phyloP scores from a whole-genome alignment of 2,329 filamentous ascomycete genomes.

The Sporothrix curviconia region DNA sequence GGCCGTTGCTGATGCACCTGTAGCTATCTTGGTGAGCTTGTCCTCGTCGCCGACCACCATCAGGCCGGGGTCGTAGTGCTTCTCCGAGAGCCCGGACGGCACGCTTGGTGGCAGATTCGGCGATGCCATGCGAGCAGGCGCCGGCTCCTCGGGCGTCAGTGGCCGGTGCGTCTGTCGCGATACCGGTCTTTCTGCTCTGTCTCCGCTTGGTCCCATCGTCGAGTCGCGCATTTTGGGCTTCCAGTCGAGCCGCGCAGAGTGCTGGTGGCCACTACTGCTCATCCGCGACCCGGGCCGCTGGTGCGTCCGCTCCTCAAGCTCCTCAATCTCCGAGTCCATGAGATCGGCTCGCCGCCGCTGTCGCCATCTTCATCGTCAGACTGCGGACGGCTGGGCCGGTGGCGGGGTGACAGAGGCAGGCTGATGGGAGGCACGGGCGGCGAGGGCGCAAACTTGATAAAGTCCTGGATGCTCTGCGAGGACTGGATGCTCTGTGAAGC shows the following conservation, averaged over 20 bases:
- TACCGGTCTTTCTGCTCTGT: not conserved
- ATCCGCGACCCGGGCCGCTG: constrained; percentile 2
- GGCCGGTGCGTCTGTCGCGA: not conserved
- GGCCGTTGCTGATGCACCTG: no score
- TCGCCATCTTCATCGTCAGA: not conserved
- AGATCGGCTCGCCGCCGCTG: not conserved
- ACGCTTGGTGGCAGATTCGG: constrained; percentile 1
- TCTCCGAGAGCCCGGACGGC: constrained; percentile 6
- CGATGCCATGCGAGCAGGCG: not conserved
- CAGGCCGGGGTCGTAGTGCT: constrained; percentile 12
- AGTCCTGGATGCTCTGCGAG: constrained; percentile 18
- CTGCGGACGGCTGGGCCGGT: not conserved
- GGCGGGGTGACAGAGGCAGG: constrained; percentile 12
- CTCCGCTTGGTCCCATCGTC: not conserved
- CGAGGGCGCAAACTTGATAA: constrained; percentile 18
- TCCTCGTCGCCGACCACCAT: constrained; percentile 15
- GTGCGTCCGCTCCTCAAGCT: constrained; percentile 1
- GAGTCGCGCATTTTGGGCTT: not conserved
- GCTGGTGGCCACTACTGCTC: not conserved
- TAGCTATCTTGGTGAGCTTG: not conserved
- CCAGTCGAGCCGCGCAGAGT: not conserved
- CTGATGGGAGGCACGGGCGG: constrained; percentile 16
- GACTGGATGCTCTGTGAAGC: not conserved
- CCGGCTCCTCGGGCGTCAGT: not conserved
- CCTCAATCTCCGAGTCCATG: not conserved